phyloP scores from a whole-genome alignment of 495 filamentous ascomycete genomes.

The Penicillium crystallinum region DNA sequence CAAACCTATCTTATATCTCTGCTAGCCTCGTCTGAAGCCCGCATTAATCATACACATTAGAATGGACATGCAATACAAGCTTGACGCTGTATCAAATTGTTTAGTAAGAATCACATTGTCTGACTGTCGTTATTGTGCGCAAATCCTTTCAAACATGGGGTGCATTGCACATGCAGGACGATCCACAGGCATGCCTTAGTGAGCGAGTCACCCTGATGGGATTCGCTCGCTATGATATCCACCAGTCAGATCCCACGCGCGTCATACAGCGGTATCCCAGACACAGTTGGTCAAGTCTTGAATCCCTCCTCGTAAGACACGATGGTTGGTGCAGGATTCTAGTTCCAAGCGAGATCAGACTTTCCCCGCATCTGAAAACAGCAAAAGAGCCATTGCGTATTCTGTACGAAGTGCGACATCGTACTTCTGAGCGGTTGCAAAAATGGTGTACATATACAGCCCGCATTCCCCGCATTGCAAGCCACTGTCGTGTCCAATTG shows the following conservation, averaged over 20 bases:
- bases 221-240: not conserved
- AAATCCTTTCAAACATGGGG: slow-evolving; percentile 1
- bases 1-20: not conserved
- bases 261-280: not conserved
- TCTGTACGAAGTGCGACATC: not conserved
- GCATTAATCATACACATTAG: not conserved
- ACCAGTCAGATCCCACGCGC: not conserved
- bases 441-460: slow-evolving; percentile 4
- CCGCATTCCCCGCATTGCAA: not conserved
- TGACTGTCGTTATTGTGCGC: not conserved
- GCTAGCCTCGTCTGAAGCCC: slow-evolving; percentile 5
- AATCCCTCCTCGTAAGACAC: too few species aligned
- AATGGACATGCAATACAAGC: not conserved
- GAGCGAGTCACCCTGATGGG: not conserved
- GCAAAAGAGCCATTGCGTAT: not conserved
- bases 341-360: too few species aligned
- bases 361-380: not conserved
- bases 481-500: not conserved
- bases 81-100: slow-evolving; percentile 3
- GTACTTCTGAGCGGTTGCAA: not conserved
- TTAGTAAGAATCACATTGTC: too few species aligned
- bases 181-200: not conserved
- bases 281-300: not conserved
- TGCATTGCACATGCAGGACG: slow-evolving; percentile 3
- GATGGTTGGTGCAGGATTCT: too few species aligned